Percentiles rank a stretch among this genome's conserved stretches.
Conservation (phyloP, 306 rosid genomes). For the Carpinus viminea region DNA sequence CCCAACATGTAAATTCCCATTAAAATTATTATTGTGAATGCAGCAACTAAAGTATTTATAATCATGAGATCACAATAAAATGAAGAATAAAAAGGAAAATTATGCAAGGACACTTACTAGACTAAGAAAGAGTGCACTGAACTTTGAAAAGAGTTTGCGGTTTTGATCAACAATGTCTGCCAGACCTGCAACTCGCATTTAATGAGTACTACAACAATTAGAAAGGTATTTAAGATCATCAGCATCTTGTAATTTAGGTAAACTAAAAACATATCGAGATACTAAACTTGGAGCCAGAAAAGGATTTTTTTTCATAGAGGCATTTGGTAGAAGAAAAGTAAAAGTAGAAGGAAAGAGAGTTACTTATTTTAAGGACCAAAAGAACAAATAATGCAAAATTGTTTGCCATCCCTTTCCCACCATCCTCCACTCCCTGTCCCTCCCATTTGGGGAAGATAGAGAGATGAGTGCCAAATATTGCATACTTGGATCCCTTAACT, state of each 20-base stretch:
- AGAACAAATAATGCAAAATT: neutral
- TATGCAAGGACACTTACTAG: conserved; percentile 54
- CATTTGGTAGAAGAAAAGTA: neutral
- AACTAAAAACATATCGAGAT: neutral
- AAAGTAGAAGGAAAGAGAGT: neutral
- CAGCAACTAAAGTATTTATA: neutral
- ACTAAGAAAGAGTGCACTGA: conserved; percentile 75
- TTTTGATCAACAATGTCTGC: conserved; percentile 77
- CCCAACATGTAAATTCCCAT: neutral
- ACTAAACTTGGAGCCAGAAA: neutral
- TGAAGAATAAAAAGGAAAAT: conserved; percentile 13
- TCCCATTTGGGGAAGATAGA: neutral
- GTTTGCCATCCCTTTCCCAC: neutral
- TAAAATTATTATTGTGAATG: neutral
- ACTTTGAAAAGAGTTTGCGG: conserved; percentile 58
- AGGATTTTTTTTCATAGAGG: too few relatives aligned
- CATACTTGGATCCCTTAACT: too few relatives aligned
- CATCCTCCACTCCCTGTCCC: neutral
- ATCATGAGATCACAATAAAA: neutral
- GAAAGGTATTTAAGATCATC: neutral
- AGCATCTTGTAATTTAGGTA: neutral
- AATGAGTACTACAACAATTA: conserved; percentile 16
- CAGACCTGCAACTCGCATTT: conserved; percentile 50
- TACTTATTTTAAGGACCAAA: neutral
- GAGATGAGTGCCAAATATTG: too few relatives aligned